These are phyloP conservation scores for Phytophthora hybrid DNA, from an alignment of 352 stramenopile genomes.

Conservation along the genomic window DNA sequence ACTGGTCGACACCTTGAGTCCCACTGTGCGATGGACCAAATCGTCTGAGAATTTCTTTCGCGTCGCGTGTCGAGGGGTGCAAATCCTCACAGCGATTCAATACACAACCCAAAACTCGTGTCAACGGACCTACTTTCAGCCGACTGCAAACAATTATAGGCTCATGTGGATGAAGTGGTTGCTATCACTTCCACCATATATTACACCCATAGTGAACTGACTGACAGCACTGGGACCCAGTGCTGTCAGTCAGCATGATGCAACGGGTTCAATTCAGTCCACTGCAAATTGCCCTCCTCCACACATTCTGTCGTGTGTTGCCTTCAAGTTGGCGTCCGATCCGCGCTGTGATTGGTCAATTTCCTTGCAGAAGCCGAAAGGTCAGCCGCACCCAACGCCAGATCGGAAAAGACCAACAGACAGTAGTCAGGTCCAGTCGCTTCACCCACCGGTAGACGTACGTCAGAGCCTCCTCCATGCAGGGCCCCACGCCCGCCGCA, in stretches of 20 bases:
- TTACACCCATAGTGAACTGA: too few species aligned
- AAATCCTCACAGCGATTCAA: background rate
- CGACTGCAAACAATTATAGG: too few species aligned
- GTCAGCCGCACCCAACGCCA: constrained; percentile 24
- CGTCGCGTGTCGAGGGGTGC: background rate
- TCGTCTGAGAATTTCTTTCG: constrained; percentile 34
- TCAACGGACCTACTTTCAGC: too few species aligned
- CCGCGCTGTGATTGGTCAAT: constrained; percentile 31
- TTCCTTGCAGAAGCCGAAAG: constrained; percentile 23
- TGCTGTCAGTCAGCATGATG: background rate
- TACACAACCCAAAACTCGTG: background rate
- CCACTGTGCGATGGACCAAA: constrained; percentile 26
- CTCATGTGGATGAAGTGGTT: too few species aligned
- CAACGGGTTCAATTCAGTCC: background rate
- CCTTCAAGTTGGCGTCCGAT: background rate
- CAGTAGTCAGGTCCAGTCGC: too few species aligned
- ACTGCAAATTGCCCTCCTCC: background rate
- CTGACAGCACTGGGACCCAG: too few species aligned
- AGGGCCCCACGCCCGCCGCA: background rate
- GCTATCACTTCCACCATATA: too few species aligned
- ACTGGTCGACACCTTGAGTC: background rate
- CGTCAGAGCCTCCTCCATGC: background rate
- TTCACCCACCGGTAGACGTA: constrained; percentile 1
- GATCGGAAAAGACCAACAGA: constrained; percentile 30
- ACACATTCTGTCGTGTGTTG: background rate